These are phyloP conservation scores for Aquilaria malaccensis DNA, from an alignment of 345 rosid genomes.

Conservation along the genomic window DNA sequence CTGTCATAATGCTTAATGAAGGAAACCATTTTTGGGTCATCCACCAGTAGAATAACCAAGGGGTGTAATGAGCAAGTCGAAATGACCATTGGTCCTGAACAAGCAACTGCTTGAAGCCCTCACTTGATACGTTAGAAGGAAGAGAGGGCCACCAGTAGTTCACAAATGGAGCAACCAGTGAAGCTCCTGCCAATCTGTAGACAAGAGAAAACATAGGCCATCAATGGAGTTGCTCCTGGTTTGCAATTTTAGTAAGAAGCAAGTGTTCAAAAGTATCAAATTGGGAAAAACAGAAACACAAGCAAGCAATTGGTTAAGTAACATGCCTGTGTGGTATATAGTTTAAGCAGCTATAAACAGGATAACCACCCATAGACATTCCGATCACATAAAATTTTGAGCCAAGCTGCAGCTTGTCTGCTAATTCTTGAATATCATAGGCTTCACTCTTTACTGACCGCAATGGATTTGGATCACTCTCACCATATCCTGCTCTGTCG, in stretches of 20 bases:
- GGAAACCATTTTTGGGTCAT: conserved; percentile 77
- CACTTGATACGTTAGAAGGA: conserved; percentile 37
- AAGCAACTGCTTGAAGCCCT: conserved; percentile 30
- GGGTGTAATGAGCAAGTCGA: conserved; percentile 53
- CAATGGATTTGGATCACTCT: conserved; percentile 82
- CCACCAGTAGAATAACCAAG: conserved; percentile 88
- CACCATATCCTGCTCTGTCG: conserved; percentile 94
- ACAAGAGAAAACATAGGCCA: conserved; percentile 3
- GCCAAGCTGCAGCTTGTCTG: conserved; percentile 70
- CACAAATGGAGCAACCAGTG: conserved; percentile 70
- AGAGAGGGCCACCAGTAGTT: conserved; percentile 83
- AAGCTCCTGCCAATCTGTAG: conserved; percentile 56
- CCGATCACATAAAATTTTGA: conserved; percentile 69
- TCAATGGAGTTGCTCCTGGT: neutral
- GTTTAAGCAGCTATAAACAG: conserved; percentile 63
- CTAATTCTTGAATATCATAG: conserved; percentile 74
- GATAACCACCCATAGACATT: conserved; percentile 73
- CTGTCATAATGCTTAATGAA: conserved; percentile 36
- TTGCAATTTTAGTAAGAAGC: neutral
- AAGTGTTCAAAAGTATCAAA: neutral
- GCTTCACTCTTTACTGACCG: conserved; percentile 77
- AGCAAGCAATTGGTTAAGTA: conserved; percentile 11
- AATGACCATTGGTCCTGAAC: conserved; percentile 48
- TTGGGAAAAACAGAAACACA: neutral
- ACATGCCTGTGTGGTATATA: conserved; percentile 72